Conservation (phyloP, 257 asterid species). For the Solanum pinnatisectum region DNA sequence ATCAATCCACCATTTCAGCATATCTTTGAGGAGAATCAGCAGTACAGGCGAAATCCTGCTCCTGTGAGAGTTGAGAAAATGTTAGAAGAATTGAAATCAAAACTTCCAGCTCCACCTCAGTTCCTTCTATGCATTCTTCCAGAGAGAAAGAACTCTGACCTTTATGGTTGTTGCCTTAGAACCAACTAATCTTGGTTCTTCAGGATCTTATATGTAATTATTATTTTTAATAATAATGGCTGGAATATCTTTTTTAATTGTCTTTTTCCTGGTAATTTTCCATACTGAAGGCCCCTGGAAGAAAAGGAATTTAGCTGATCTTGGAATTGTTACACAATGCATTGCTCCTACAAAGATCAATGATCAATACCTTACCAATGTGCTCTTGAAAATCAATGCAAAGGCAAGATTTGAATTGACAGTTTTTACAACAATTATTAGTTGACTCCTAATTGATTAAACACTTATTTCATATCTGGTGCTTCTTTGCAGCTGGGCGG, state of each 20-base stretch:
- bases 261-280: not conserved
- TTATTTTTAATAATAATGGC: not conserved
- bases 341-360: conserved; percentile 51
- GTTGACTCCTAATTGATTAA: not conserved
- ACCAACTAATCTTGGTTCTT: not conserved
- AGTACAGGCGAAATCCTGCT: conserved; percentile 35
- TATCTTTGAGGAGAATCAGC: conserved; percentile 29
- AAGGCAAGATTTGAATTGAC: conserved; percentile 28
- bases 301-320: conserved; percentile 36
- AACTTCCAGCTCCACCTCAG: conserved; percentile 40
- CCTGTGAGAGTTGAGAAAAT: conserved; percentile 47
- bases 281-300: conserved; percentile 69
- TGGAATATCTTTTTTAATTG: not conserved
- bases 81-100: conserved; percentile 19
- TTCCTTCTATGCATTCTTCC: conserved; percentile 60
- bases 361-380: conserved; percentile 65
- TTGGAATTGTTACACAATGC: conserved; percentile 60
- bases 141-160: conserved; percentile 52
- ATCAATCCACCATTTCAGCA: conserved; percentile 12
- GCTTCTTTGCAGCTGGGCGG: conserved; percentile 56
- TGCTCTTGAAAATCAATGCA: conserved; percentile 58
- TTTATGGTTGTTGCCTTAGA: conserved; percentile 41
- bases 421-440: not conserved
- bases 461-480: not conserved
- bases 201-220: not conserved